Conservation (phyloP, 495 filamentous ascomycete species). For the Penicillium lividum region DNA sequence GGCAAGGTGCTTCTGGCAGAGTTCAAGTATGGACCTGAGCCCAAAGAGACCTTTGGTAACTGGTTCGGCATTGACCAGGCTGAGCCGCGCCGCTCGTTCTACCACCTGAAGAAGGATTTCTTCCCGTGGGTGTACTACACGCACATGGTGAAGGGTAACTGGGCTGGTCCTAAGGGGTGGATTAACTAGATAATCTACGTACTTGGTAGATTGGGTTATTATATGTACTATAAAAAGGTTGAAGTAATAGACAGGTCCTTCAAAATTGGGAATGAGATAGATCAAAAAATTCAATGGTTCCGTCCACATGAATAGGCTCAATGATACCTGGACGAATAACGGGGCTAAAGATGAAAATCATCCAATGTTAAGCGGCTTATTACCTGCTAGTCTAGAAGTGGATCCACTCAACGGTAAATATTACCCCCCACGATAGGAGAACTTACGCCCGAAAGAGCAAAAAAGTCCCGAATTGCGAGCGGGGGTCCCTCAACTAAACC, state of each 20-base stretch:
- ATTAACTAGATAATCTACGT: slow-evolving; percentile 14
- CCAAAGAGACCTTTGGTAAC: slow-evolving; percentile 65
- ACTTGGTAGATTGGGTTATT: background rate
- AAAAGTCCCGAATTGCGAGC: slow-evolving; percentile 8
- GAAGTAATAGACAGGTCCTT: background rate
- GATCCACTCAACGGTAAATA: slow-evolving; percentile 1
- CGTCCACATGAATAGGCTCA: background rate
- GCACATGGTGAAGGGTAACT: slow-evolving; percentile 62
- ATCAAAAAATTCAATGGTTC: background rate
- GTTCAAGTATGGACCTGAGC: slow-evolving; percentile 71
- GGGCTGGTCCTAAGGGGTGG: slow-evolving; percentile 62
- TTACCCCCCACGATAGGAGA: slow-evolving; percentile 10
- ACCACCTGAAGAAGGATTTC: slow-evolving; percentile 70
- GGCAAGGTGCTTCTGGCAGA: slow-evolving; percentile 68
- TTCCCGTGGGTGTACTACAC: slow-evolving; percentile 68
- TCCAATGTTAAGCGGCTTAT: background rate
- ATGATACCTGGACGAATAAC: background rate
- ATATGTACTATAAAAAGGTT: slow-evolving; percentile 3
- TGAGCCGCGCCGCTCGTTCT: slow-evolving; percentile 56
- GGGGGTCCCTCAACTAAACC: background rate
- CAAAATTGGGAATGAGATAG: background rate
- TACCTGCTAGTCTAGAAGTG: background rate
- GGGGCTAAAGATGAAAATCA: background rate
- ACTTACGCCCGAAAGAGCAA: slow-evolving; percentile 22
- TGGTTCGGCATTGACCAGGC: slow-evolving; percentile 61